Base-by-base conservation (phyloP, 1,284 basidiomycete species). In the Takashimella koratensis region DNA sequence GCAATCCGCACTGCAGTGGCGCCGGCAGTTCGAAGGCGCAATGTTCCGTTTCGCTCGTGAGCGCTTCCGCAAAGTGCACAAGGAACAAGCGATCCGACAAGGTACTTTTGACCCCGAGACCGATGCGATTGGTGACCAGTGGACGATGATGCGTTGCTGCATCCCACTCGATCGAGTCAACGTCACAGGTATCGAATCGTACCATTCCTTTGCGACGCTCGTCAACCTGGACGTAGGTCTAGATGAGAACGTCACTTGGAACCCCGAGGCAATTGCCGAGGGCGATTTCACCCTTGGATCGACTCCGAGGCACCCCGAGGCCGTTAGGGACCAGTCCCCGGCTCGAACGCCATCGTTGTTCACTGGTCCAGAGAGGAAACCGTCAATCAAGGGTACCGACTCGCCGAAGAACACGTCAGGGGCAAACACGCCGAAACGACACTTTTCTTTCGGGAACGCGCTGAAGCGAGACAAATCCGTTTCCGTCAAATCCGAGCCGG, bases 1-100 rank as follows among this genome's bases (percentile, higher is more conserved):
- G 54, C 60, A 84, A 67, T 80, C 83, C 1, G 80, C 83, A 2
- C 64, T 77, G n/a, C 80, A 81, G 12, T 87, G 85, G 85, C 76
- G 82, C 40, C 74, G 80, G 41, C 81, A 84, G 57, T 57, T 86
- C 4, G 76, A 78, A 57, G 79, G 80, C 2, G 70, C 68, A 1
- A 52, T 76, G 4, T 77, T 70, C 65, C 68, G 72, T 6, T 60
- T 67, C 22, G 62, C 65, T n/a, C 66, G 70, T 19, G 40, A 61
- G 6, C 58, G 58, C n/a, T 57, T 60, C 59, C 59, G 59, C 26
- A 46, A 52, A 19, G 20, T 48, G 0, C 59, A 60, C 47, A n/a
- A 23, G 16, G 30, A 36, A 36, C 30, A 36, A 36, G 30, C 30
- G 10, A 36, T 36, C 16, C 30, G 30, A 36, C 30, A 36, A 36